Percentiles rank a stretch among this genome's conserved stretches.
phyloP scores from a whole-genome alignment of 2,329 filamentous ascomycete species.

The Raffaelea arxii region DNA sequence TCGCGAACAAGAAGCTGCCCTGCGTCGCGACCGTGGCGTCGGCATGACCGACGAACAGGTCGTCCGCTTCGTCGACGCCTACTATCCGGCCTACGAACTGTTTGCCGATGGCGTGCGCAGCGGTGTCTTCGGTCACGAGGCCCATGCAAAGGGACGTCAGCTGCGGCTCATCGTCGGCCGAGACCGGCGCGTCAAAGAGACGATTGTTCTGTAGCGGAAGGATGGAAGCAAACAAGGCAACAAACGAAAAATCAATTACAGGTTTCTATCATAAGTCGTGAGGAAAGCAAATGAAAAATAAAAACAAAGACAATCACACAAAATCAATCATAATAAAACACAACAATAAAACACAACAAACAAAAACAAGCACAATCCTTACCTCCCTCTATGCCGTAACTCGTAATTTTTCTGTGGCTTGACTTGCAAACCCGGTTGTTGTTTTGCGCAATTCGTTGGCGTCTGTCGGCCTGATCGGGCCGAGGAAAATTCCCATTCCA shows the following conservation, averaged over 20 bases:
- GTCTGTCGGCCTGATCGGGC: not conserved
- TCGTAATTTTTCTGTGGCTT: too few species aligned
- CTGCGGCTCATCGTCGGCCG: slow-evolving; percentile 52
- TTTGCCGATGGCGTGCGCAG: slow-evolving; percentile 49
- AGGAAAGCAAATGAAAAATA: not conserved
- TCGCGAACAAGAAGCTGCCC: slow-evolving; percentile 64
- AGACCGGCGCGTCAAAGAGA: slow-evolving; percentile 49
- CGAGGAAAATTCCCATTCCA: not conserved
- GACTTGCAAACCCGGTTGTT: too few species aligned
- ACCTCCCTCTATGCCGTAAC: too few species aligned
- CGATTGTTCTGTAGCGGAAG: slow-evolving; percentile 30
- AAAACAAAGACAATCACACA: not conserved
- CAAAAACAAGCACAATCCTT: not conserved
- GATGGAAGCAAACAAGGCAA: not conserved
- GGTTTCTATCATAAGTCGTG: slow-evolving; percentile 7
- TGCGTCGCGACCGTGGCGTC: slow-evolving; percentile 55
- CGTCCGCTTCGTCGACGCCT: slow-evolving; percentile 57
- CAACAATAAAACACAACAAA: not conserved
- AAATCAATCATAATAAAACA: not conserved
- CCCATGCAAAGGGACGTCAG: slow-evolving; percentile 36
- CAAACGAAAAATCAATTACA: not conserved
- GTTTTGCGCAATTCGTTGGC: too few species aligned
- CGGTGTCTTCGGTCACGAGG: slow-evolving; percentile 46
- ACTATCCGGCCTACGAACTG: slow-evolving; percentile 65
- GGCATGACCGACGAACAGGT: slow-evolving; percentile 83